phyloP scores from a whole-genome alignment of 805 yeast genomes.

The Saccharomyces paradoxus region DNA sequence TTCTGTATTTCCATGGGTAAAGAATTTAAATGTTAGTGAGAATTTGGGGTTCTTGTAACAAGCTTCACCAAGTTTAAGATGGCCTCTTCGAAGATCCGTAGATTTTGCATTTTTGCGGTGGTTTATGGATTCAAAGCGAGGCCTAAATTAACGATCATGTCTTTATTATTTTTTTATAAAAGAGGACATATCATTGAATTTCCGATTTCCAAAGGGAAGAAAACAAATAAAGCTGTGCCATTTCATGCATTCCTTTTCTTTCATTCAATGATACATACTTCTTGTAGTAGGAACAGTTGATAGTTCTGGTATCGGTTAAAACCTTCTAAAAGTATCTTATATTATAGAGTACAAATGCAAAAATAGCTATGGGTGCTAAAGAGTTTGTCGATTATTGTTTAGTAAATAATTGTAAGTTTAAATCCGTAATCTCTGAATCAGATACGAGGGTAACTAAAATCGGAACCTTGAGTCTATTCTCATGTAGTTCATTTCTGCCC shows the following conservation, averaged over 20 bases:
- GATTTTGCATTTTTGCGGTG: constrained; percentile 30
- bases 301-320: not conserved
- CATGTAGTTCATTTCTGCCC: constrained; percentile 23
- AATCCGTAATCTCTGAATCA: not conserved
- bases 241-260: not conserved
- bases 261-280: constrained; percentile 23
- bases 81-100: constrained; percentile 43
- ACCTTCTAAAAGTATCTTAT: not conserved
- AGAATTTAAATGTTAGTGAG: not conserved
- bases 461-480: constrained; percentile 18
- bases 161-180: not conserved
- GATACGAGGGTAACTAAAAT: constrained; percentile 12
- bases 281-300: not conserved
- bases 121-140: constrained; percentile 41
- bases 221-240: not conserved
- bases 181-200: not conserved
- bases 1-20: not conserved
- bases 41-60: not conserved
- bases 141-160: constrained; percentile 28
- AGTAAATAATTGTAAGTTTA: constrained; percentile 9
- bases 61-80: not conserved
- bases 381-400: constrained; percentile 4
- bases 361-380: not conserved
- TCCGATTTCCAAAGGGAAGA: not conserved
- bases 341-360: not conserved